phyloP scores from a whole-genome alignment of 2,329 filamentous ascomycete genomes.

The Hymenoscyphus fraxineus region DNA sequence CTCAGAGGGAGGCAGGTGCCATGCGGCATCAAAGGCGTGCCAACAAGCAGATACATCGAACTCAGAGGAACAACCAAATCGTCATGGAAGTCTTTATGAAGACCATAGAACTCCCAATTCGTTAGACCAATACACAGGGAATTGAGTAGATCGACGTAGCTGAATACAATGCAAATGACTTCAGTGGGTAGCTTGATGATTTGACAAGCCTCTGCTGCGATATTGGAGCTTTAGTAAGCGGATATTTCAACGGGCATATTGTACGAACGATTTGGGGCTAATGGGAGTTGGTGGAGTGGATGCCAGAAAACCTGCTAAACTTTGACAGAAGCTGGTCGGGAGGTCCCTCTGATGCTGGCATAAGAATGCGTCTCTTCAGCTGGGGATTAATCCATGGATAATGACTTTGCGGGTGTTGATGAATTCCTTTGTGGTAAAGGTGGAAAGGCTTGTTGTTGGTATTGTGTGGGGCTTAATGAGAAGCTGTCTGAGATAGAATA shows the following conservation, averaged over 20 bases:
- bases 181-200: not conserved
- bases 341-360: not conserved
- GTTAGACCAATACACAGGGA: not conserved
- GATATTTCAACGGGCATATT: not conserved
- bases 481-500: not conserved
- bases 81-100: not conserved
- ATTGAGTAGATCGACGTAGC: not conserved
- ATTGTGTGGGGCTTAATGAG: too few relatives aligned
- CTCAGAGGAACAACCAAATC: too few relatives aligned
- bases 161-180: not conserved
- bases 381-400: not conserved
- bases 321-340: not conserved
- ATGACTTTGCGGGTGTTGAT: not conserved
- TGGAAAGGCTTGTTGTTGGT: too few relatives aligned
- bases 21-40: too few relatives aligned
- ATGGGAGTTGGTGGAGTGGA: not conserved
- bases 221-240: not conserved
- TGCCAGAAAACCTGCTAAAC: not conserved
- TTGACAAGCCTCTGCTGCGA: not conserved
- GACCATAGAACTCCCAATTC: not conserved
- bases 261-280: not conserved
- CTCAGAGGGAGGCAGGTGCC: too few relatives aligned
- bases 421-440: not conserved
- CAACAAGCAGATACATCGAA: too few relatives aligned
- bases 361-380: not conserved